Conservation (phyloP, 495 filamentous ascomycete genomes). For the Margaritispora aquatica region DNA sequence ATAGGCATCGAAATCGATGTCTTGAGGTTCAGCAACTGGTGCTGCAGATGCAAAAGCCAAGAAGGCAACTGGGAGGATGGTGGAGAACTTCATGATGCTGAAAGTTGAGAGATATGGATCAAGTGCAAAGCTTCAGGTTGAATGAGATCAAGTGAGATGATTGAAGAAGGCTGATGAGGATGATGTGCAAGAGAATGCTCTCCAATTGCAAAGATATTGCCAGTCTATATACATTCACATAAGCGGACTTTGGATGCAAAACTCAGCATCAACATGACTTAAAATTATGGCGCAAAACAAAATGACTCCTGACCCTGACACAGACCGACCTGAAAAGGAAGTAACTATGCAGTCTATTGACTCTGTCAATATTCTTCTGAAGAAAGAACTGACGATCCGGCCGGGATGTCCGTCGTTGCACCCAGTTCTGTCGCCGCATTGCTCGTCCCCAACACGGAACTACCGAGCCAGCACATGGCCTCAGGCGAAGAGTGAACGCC, state of each 20-base stretch:
- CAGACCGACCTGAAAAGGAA: background rate
- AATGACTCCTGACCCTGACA: background rate
- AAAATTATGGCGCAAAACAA: background rate
- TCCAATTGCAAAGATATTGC: background rate
- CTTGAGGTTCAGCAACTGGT: constrained; percentile 1
- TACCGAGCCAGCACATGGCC: background rate
- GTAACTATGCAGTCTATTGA: background rate
- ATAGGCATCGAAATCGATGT: constrained; percentile 5
- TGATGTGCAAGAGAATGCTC: background rate
- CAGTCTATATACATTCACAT: background rate
- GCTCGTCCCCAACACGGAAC: background rate
- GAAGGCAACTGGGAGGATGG: background rate
- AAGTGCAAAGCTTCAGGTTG: background rate
- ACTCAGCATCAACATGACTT: background rate
- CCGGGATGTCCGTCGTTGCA: background rate
- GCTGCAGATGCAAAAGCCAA: background rate
- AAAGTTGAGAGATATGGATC: background rate
- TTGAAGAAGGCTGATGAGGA: background rate
- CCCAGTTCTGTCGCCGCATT: background rate
- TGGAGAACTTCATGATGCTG: constrained; percentile 4
- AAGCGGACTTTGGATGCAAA: background rate
- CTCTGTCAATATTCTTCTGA: background rate
- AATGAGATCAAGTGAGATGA: background rate
- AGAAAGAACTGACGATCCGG: background rate
- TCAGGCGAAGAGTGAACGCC: background rate